Base-by-base conservation (phyloP, 441 rosid genomes). In the Brassica hybrid region DNA sequence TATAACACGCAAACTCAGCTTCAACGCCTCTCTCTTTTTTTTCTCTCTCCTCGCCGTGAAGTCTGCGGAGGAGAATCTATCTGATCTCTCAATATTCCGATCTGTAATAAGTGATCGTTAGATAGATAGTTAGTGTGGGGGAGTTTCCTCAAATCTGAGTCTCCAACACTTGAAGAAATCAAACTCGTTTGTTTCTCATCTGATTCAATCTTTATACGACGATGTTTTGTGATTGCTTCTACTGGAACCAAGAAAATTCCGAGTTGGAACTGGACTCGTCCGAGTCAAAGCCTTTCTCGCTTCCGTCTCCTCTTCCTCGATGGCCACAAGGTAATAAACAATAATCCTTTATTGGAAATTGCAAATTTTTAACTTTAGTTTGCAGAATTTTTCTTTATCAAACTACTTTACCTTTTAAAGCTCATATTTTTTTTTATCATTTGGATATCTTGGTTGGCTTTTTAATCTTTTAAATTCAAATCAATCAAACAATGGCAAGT, bases 181-280 rank as follows among this genome's bases (percentile, higher is more conserved):
- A 73, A 74, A 57, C 70, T 82, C 77, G 67, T 72, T 59, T 69
- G 83, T 74, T 17, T 61, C 57, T 57, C 27, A 14, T 69, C 62
- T 16, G 18, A 54, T 64, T 59, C 71, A 10, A 11, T 62, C 30
- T 27, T 10, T 19, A 11, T 14, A 82, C 57, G 68, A 91, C 60
- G 66, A 92, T 94, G 98, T 82, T 89, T 61, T 90, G 91, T 5
- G 90, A 88, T 69, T 92, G 95, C 83, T 80, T 88, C 52, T 86
- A 79, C 68, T 88, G 95, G 97, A 85, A 76, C 73, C 78, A 79
- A 79, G 75, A 38, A 62, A 6, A 34, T 52, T n/a, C 76, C 34
- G 85, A 82, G 71, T 71, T 76, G 21, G 38, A 71, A 73, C n/a
- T 59, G 36, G 82, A 79, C 27, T 80, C 67, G 73, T 71, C 66